Base-by-base conservation (phyloP, 768 basidiomycete species). In the Strobilomyces dryophilus region DNA sequence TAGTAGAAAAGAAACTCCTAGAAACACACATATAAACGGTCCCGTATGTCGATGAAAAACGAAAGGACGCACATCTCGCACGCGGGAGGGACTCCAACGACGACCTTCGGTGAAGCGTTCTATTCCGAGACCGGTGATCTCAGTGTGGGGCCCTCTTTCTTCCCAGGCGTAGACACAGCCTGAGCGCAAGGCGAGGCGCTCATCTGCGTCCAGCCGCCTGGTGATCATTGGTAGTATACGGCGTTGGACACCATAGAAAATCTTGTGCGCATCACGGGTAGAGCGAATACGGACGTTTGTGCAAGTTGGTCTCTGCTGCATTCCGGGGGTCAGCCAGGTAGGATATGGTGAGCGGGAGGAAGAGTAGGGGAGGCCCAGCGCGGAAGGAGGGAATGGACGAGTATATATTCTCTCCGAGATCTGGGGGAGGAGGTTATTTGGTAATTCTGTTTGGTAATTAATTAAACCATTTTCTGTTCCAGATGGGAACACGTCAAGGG, bases 1-100 rank as follows among this genome's bases (percentile, higher is more conserved):
- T 88, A 90, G 68, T 92, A 92, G 64, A 90, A 91, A 24, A 92
- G 74, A 61, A 92, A 92, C 63, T 90, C 88, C 88, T 91, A 65
- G 9, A 57, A 54, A 51, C 50, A 55, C 47, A 56, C n/a, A 31
- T 3, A 56, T 63, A 46, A 60, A 57, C 9, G 49, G 17, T 10
- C n/a, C 10, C 47, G 49, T 58, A 47, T 44, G 21, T 9, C 18
- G 39, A 39, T 18, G 31, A 36, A 40, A 52, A 47, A 51, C 36
- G 43, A 49, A 54, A 52, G 49, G 36, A 63, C 84, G 55, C 63
- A 87, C 88, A 68, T 92, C 89, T 68, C 89, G 80, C 52, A 92
- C 88, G 51, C 89, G 82, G 45, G 87, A 89, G 37, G 89, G 84
- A 39, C 85, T 87, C 89, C 89, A 92, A 58, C 84, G 78, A 61